Evolutionary conservation across 164 flowering plant species (phyloP).

Genomic region (Annona squamosa): DNA sequence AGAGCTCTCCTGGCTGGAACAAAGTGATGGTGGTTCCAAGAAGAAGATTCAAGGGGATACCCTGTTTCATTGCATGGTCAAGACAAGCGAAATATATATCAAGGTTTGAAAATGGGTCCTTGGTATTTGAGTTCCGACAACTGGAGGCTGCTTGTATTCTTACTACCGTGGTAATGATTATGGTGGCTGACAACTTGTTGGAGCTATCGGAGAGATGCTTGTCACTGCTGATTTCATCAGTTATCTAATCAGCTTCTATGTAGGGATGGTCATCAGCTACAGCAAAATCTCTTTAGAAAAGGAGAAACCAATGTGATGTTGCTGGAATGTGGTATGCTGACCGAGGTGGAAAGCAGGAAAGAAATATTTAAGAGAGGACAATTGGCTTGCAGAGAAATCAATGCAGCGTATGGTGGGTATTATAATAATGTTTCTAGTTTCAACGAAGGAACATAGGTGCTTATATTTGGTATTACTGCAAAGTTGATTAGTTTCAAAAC

Average conservation of each 20-base stretch:
- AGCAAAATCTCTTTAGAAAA: not conserved
- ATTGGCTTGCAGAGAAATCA: not conserved
- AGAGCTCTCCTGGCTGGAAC: constrained; percentile 8
- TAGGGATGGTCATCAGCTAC: not conserved
- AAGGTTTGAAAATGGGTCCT: constrained; percentile 1
- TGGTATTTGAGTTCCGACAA: not conserved
- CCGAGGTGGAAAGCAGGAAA: not conserved
- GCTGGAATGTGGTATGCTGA: not conserved
- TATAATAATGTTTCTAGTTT: not conserved
- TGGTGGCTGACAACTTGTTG: not conserved
- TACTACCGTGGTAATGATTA: not conserved
- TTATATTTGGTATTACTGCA: not conserved
- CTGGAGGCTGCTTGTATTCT: not conserved
- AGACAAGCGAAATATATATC: not conserved
- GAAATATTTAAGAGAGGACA: not conserved
- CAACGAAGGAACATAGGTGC: not conserved
- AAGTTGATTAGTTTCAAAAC: not conserved
- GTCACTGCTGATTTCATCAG: not conserved
- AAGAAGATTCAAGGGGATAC: not conserved
- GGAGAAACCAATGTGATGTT: not conserved
- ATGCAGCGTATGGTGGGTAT: not conserved
- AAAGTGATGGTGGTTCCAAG: constrained; percentile 7
- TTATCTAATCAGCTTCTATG: not conserved
- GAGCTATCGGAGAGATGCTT: not conserved
- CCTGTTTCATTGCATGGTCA: constrained; percentile 5